Evolutionary conservation across 805 yeast species (phyloP).

Genomic region (Wickerhamiella lipophila): DNA sequence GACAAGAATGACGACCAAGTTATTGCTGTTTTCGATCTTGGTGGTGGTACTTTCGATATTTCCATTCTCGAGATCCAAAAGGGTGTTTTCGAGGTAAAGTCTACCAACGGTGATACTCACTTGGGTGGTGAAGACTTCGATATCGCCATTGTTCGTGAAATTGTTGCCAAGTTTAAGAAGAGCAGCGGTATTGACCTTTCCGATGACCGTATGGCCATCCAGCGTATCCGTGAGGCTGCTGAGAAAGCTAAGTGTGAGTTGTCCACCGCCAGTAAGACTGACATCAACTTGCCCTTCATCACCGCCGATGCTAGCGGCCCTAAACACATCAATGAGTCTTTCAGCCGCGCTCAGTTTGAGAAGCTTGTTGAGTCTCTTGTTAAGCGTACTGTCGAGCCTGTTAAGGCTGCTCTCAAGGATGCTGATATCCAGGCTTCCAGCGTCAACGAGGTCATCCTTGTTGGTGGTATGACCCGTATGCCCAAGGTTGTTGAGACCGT

Average conservation of each 20-base stretch:
- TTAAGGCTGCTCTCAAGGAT: constrained; percentile 72
- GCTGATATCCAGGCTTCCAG: constrained; percentile 55
- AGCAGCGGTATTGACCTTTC: constrained; percentile 55
- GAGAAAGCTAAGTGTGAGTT: constrained; percentile 84
- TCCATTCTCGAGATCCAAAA: constrained; percentile 92
- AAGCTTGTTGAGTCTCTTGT: constrained; percentile 52
- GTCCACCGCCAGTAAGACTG: constrained; percentile 59
- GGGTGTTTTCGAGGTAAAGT: constrained; percentile 95
- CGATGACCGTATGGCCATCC: constrained; percentile 63
- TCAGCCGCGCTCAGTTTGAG: constrained; percentile 58
- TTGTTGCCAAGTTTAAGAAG: constrained; percentile 65
- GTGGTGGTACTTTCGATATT: constrained; percentile 98
- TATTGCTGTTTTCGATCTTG: constrained; percentile 92
- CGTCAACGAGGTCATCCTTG: constrained; percentile 68
- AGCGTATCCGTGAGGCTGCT: constrained; percentile 77
- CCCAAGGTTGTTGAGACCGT: constrained; percentile 75
- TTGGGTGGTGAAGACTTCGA: constrained; percentile 90
- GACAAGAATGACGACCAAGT: constrained; percentile 73
- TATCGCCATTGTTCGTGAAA: constrained; percentile 72
- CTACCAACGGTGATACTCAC: constrained; percentile 93
- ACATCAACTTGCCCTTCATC: constrained; percentile 70
- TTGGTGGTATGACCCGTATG: constrained; percentile 90
- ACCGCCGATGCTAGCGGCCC: constrained; percentile 79
- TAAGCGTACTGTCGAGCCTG: constrained; percentile 61
- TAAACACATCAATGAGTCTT: constrained; percentile 60